Conservation (phyloP, 1,139 yeast genomes). For the Nakaseomyces delphensis region DNA sequence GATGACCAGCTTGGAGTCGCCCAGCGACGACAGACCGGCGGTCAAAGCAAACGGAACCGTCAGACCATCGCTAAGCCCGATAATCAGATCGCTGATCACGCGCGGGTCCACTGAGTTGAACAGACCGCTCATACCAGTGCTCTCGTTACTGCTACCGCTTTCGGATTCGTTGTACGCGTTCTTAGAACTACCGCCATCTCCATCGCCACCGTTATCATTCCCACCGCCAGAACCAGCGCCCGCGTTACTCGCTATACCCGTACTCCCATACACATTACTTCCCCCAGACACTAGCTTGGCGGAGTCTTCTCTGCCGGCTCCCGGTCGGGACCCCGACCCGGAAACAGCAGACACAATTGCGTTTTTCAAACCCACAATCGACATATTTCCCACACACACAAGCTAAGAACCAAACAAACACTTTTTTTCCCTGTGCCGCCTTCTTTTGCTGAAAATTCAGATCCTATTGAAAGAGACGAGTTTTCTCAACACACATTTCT, state of each 20-base stretch:
- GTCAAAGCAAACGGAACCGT: conserved; percentile 82
- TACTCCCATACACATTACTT: conserved; percentile 4
- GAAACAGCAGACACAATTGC: conserved; percentile 22
- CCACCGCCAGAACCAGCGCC: neutral
- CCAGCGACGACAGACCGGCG: conserved; percentile 71
- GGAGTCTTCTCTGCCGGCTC: neutral
- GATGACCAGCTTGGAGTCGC: conserved; percentile 64
- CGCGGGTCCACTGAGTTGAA: conserved; percentile 46
- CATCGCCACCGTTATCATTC: neutral
- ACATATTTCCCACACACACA: too few relatives aligned
- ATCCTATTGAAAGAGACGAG: too few relatives aligned
- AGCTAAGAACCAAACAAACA: too few relatives aligned
- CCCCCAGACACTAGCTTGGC: conserved; percentile 9
- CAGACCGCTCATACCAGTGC: conserved; percentile 13
- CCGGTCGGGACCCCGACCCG: neutral
- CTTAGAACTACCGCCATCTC: neutral
- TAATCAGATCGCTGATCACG: conserved; percentile 71
- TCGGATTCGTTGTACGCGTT: neutral
- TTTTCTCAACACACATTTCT: too few relatives aligned
- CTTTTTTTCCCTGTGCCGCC: too few relatives aligned
- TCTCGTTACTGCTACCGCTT: neutral
- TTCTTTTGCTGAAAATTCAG: neutral
- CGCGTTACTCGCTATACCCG: neutral
- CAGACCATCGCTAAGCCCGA: conserved; percentile 72
- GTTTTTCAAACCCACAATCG: conserved; percentile 32